Evolutionary conservation across 352 stramenopile species (phyloP).

Genomic region (Elongisporangium senticosum): DNA sequence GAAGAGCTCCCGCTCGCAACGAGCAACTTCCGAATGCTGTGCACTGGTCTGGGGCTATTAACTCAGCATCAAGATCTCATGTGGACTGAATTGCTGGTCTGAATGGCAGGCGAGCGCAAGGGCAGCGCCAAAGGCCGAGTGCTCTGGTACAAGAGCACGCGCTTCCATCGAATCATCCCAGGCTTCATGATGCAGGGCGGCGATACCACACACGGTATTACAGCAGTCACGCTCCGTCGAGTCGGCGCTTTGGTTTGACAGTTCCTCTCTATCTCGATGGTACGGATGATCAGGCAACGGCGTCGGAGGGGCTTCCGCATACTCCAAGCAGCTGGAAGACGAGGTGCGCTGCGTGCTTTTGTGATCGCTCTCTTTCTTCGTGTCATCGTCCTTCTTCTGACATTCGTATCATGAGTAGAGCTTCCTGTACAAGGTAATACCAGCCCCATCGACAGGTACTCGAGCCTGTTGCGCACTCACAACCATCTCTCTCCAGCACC

Average conservation of each 20-base stretch:
- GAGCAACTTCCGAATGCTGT: conserved; percentile 71
- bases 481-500: conserved; percentile 55
- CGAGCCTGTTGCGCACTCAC: background rate
- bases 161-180: conserved; percentile 97
- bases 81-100: background rate
- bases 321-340: conserved; percentile 94
- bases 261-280: background rate
- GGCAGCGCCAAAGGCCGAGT: conserved; percentile 38
- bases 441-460: background rate
- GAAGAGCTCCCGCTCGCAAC: conserved; percentile 61
- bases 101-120: conserved; percentile 34
- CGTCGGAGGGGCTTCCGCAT: conserved; percentile 92
- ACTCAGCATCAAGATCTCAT: conserved; percentile 1
- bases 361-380: background rate
- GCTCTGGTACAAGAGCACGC: conserved; percentile 92
- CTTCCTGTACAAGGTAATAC: conserved; percentile 69
- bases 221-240: background rate
- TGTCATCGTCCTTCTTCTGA: background rate
- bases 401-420: conserved; percentile 48
- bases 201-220: conserved; percentile 85
- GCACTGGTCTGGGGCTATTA: conserved; percentile 30
- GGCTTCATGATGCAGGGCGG: conserved; percentile 98
- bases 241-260: background rate
- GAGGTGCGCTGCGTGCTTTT: conserved; percentile 46
- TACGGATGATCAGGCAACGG: conserved; percentile 65